Conservation (phyloP, 2,329 filamentous ascomycete species). For the Fonsecaea erecta region DNA sequence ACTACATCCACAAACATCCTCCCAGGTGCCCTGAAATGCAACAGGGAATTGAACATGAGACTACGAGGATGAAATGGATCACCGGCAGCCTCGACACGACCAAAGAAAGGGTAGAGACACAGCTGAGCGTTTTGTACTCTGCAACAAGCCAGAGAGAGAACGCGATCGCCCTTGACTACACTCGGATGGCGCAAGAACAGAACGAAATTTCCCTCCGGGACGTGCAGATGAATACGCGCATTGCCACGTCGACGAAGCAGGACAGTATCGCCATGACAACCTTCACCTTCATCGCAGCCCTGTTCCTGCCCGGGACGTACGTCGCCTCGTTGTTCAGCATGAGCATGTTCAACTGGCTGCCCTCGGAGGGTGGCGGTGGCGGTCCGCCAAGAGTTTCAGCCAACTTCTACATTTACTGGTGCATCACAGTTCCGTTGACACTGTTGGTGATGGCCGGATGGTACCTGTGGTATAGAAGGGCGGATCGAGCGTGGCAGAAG, state of each 20-base stretch:
- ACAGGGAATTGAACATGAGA: not conserved
- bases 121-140: not conserved
- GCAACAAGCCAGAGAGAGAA: conserved; percentile 8
- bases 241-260: conserved; percentile 10
- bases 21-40: not conserved
- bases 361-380: not conserved
- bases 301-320: conserved; percentile 12
- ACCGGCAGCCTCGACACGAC: not conserved
- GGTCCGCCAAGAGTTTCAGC: not conserved
- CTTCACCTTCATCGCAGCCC: conserved; percentile 9
- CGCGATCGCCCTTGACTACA: conserved; percentile 6
- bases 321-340: conserved; percentile 7
- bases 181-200: conserved; percentile 6
- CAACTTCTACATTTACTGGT: not conserved
- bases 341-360: conserved; percentile 12
- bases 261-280: conserved; percentile 9
- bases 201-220: conserved; percentile 3
- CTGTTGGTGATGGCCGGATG: not conserved
- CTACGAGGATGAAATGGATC: not conserved
- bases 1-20: not conserved
- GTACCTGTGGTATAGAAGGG: not conserved
- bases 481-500: not conserved
- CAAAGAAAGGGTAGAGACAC: not conserved
- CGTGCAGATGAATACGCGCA: conserved; percentile 5
- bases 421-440: not conserved